Base-by-base conservation (phyloP, 2,329 filamentous ascomycete genomes). In the Geosmithia morbida region DNA sequence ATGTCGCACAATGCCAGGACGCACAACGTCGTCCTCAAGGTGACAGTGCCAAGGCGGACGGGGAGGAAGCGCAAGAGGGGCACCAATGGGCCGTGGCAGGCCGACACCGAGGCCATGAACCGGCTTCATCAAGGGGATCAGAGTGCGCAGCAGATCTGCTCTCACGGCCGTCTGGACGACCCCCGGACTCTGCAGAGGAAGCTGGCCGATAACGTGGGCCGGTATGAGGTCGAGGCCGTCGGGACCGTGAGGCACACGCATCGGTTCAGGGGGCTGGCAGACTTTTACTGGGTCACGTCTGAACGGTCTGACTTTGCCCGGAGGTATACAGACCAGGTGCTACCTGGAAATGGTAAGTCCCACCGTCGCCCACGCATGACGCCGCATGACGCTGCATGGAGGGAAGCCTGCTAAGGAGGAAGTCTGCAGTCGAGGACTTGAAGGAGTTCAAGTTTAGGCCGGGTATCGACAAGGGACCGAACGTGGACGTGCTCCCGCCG, bases 11-110 rank as follows among this genome's bases (percentile, higher is more conserved):
- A 83, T 58, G 77, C 82, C 30, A 67, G 77, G 18, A 85, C 87
- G 10, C 86, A 88, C 59, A 94, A 96, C 58, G 68, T 97, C 18
- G 72, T 97, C 18, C 71, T 98, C 47, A 89, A 88, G 60, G 74
- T 98, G 48, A 88, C 83, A 0, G 79, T 97, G 1, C 90, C 92
- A 0, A 92, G 82, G 61, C 73, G 87, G 48, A 96, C 88, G 2
- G 89, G 89, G 2, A 77, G 87, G 50, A 94, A 85, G 64, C 77
- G 89, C 49, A 95, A 89, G 66, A 74, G 82, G 54, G 88, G 87
- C n/a, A 79, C 79, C 5, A 61, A 81, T 48, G 82, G 72, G 4
- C 79, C 83, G 0, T 90, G 79, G 58, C 64, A 70, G 41, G 70
- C 70, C 3, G 64, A 69, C 46, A 37, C 63, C 5, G 57, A 66